Base-by-base conservation (phyloP, 1,284 basidiomycete genomes). In the Schizophyllum commune region DNA sequence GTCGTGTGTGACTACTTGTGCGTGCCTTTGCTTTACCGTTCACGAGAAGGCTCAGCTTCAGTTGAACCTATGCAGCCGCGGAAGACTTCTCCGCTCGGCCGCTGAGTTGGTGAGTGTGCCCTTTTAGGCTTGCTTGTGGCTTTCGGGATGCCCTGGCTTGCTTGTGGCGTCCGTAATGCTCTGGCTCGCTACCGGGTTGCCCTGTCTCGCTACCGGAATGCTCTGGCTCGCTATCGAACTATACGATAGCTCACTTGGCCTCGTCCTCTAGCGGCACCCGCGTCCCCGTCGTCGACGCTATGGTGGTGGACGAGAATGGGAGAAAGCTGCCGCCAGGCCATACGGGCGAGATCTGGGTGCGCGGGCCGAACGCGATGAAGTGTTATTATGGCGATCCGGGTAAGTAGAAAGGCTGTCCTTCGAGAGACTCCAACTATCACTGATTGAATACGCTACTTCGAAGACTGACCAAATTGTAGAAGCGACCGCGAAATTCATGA, bases 291-390 rank as follows among this genome's bases (percentile, higher is more conserved):
- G 83, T 81, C 64, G 83, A 84, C 60, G 73, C 83, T 47, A 68
- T 74, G 62, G 79, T 83, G 54, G 72, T 83, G 32, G 68, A 72
- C 7, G 39, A 47, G 13, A 17, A 47, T 8, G 71, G 77, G 53
- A 72, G 72, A 27, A 72, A 66, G 61, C 67, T 80, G 19, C 75
- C 77, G 61, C 67, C 74, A 4, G 77, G 78, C 21, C 66, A 72
- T 58, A 70, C 80, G 39, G 83, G 83, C 55, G 83, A 85, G 73
- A 76, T 85, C 27, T 85, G 83, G 83, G 64, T 85, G 80, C 80
- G 81, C 6, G 84, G 86, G 8, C 82, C 84, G 17, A 83, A 84
- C 68, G 75, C 86, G 55, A 88, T 88, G 77, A 80, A 83, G 64
- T 77, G 79, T 17, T 89, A 89, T 71, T 89, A 81, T 79, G 73